A percentile compares a stretch with the other conserved stretches of the same genome.
These are phyloP conservation scores for Hemisphaericaspora xylofermentans DNA, from an alignment of 1,139 yeast species.

Conservation along the genomic window DNA sequence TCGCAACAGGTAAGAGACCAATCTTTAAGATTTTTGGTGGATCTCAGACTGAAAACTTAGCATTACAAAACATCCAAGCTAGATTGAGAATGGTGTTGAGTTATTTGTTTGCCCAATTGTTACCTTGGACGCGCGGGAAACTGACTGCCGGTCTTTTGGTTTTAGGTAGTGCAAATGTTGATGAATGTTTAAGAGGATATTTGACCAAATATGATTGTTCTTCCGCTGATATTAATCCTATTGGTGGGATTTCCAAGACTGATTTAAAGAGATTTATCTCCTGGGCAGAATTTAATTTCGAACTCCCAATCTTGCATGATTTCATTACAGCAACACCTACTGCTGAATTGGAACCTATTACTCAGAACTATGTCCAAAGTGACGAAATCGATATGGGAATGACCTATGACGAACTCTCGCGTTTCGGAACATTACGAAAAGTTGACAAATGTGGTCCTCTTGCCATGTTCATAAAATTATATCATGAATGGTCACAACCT, in stretches of 20 bases:
- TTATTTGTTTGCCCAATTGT: conserved; percentile 86
- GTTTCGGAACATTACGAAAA: conserved; percentile 89
- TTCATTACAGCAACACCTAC: conserved; percentile 93
- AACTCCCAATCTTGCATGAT: conserved; percentile 72
- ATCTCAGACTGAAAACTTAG: conserved; percentile 82
- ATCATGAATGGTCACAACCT: conserved; percentile 89
- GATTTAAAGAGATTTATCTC: conserved; percentile 83
- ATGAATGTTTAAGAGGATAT: conserved; percentile 92
- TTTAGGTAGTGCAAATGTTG: conserved; percentile 96
- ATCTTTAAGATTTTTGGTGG: conserved; percentile 93
- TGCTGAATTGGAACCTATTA: conserved; percentile 96
- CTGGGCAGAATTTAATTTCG: conserved; percentile 69
- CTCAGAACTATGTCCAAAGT: conserved; percentile 86
- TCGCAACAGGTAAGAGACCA: conserved; percentile 88
- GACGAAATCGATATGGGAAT: conserved; percentile 99
- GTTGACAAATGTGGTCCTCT: conserved; percentile 95
- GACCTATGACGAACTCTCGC: conserved; percentile 89
- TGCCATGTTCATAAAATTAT: conserved; percentile 84
- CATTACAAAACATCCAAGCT: conserved; percentile 94
- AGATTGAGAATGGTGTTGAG: conserved; percentile 92
- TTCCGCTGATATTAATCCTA: conserved; percentile 94
- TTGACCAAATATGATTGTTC: conserved; percentile 96
- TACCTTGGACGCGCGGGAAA: conserved; percentile 84
- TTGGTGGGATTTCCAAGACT: conserved; percentile 94
- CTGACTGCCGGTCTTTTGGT: conserved; percentile 80